These are phyloP conservation scores for Chrysoporthe austroafricana DNA, from an alignment of 2,329 filamentous ascomycete species.

Conservation along the genomic window DNA sequence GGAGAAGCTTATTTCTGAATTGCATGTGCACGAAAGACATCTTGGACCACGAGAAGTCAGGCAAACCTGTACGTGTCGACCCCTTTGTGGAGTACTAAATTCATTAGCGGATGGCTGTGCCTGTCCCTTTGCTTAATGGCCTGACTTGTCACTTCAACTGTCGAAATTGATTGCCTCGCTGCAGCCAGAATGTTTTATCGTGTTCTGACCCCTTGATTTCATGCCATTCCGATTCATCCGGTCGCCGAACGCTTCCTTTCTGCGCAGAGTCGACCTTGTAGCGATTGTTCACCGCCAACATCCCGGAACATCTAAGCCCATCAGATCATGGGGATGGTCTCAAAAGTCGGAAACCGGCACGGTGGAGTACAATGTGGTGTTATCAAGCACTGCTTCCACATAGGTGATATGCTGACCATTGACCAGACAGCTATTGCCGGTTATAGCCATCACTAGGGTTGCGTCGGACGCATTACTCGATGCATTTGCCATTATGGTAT, in stretches of 20 bases:
- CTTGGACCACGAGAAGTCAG: neutral
- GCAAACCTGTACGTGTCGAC: neutral
- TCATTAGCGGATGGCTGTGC: neutral
- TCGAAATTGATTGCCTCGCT: neutral
- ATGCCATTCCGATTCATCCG: neutral
- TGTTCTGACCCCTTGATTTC: neutral
- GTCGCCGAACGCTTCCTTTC: neutral
- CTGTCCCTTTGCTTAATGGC: neutral
- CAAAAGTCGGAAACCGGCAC: slow-evolving; percentile 1
- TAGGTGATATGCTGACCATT: slow-evolving; percentile 16
- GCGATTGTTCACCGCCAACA: neutral
- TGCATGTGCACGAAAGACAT: neutral
- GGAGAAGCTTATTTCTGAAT: neutral
- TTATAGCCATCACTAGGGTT: slow-evolving; percentile 12
- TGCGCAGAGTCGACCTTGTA: neutral
- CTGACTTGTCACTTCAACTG: neutral
- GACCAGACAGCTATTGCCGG: slow-evolving; percentile 12
- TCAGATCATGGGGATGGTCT: neutral
- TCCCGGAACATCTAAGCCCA: neutral
- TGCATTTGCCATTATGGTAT: slow-evolving; percentile 9
- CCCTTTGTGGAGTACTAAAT: neutral
- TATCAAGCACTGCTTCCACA: slow-evolving; percentile 12
- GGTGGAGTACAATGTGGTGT: slow-evolving; percentile 12
- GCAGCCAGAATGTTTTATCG: neutral
- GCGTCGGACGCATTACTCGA: slow-evolving; percentile 11